These are phyloP conservation scores for Knoxdaviesia proteae DNA, from an alignment of 2,329 filamentous ascomycete genomes.

Conservation along the genomic window DNA sequence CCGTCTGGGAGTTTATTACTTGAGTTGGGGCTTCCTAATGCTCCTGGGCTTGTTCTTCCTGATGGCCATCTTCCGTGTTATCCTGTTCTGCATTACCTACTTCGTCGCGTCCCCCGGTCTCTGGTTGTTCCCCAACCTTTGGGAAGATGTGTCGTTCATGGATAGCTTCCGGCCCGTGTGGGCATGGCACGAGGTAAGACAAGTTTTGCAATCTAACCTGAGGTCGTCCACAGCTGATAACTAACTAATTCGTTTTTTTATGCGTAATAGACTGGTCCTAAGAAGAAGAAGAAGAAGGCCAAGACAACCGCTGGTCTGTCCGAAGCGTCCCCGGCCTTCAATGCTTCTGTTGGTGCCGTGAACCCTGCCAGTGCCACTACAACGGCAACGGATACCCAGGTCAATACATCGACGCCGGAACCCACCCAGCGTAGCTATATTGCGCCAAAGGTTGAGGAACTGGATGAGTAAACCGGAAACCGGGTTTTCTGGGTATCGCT, in stretches of 20 bases:
- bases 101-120: constrained; percentile 68
- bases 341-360: constrained; percentile 29
- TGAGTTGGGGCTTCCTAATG: constrained; percentile 82
- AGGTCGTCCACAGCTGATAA: constrained; percentile 6
- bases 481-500: neutral
- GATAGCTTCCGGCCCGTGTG: constrained; percentile 91
- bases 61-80: constrained; percentile 93
- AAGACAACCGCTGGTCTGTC: constrained; percentile 13
- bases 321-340: constrained; percentile 21
- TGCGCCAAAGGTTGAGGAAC: constrained; percentile 31
- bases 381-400: constrained; percentile 33
- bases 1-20: constrained; percentile 87
- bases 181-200: constrained; percentile 88
- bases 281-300: constrained; percentile 38
- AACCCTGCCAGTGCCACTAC: constrained; percentile 32
- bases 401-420: constrained; percentile 17
- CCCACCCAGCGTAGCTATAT: constrained; percentile 22
- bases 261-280: constrained; percentile 16
- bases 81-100: constrained; percentile 83
- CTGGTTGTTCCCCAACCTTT: constrained; percentile 97
- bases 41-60: constrained; percentile 84
- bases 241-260: constrained; percentile 10
- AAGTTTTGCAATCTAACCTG: neutral
- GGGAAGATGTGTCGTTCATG: constrained; percentile 96
- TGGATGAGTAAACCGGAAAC: constrained; percentile 20